These are phyloP conservation scores for Penicillium sp. DNA, from an alignment of 2,329 filamentous ascomycete species.

Conservation along the genomic window DNA sequence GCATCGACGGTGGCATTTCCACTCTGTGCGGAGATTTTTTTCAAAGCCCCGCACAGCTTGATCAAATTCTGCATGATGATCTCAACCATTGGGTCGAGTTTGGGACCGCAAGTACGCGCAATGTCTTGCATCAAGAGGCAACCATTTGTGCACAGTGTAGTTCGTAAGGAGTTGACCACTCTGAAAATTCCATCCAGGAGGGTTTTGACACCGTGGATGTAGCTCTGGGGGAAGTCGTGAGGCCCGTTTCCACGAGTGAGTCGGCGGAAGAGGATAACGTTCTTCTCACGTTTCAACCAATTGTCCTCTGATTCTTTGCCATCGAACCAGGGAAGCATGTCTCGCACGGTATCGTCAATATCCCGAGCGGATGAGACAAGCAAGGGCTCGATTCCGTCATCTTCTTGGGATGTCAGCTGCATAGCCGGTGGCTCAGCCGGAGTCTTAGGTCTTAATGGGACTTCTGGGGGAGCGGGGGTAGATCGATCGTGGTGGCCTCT, in stretches of 20 bases:
- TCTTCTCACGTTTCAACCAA: conserved; percentile 85
- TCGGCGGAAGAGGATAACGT: conserved; percentile 72
- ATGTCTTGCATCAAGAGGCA: conserved; percentile 85
- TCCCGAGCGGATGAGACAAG: conserved; percentile 84
- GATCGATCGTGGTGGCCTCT: conserved; percentile 28
- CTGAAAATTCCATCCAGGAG: conserved; percentile 89
- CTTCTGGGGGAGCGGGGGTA: conserved; percentile 29
- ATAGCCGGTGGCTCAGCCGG: conserved; percentile 18
- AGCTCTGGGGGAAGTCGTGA: conserved; percentile 72
- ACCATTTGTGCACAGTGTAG: conserved; percentile 85
- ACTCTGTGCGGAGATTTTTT: conserved; percentile 86
- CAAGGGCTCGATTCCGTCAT: conserved; percentile 73
- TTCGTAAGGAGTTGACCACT: conserved; percentile 78
- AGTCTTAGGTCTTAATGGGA: conserved; percentile 38
- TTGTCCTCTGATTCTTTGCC: conserved; percentile 89
- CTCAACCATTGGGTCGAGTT: conserved; percentile 86
- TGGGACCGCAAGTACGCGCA: conserved; percentile 73
- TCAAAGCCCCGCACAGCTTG: conserved; percentile 86
- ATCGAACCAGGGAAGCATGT: conserved; percentile 81
- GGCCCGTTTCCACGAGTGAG: conserved; percentile 83
- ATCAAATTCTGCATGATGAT: conserved; percentile 85
- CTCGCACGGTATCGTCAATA: conserved; percentile 81
- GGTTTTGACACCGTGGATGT: conserved; percentile 70
- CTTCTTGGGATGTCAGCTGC: conserved; percentile 53
- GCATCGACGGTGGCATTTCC: conserved; percentile 80